Evolutionary conservation across 176 grass and related monocot genomes (phyloP), one percentile per base, ranked within the genome.

Genomic region (Raddia distichophylla): DNA sequence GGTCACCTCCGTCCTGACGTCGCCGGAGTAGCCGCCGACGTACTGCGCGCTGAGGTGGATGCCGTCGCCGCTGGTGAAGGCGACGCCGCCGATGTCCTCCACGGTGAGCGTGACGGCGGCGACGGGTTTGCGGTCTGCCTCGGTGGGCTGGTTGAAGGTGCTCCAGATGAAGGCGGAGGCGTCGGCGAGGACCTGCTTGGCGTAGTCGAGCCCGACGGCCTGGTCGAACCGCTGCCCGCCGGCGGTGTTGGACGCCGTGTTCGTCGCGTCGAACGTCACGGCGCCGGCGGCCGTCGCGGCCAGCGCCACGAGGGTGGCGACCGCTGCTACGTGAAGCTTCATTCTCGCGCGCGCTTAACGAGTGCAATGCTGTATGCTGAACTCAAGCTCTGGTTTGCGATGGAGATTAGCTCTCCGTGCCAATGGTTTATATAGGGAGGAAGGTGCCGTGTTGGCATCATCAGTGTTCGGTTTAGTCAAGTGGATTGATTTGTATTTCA

Each of bases 1-100:
- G 10, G 86, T 84, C 10, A 97, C 71, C 82, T 94, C 91, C 0
- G 35, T 63, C 73, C 79, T 89, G 6, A 92, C 80, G 63, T 94
- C 83, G 35, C 90, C 92, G 17, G 74, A 85, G 77, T 92, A 90
- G 19, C 42, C 16, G 3, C 37, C 86, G 40, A 97, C 80, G 75
- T 94, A 97, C 64, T 54, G 69, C 13, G 90, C 88, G 70, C 92
- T 94, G 45, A 91, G 79, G 61, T 93, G 92, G 87, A 98, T 91
- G 76, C 3, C 73, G 74, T 87, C 58, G 89, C 2, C 43, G 76
- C 17, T 63, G 5, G 91, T 94, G 76, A 74, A 88, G 35, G 94
- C 92, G 4, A 79, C 87, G 13, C 73, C 86, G 58, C 10, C 34
- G 77, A 85, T 79, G 65, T 85, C 74, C 46, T 94, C 84, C 2